Evolutionary conservation across 177 flowering plant species (phyloP).

Genomic region (Vitis hybrid): DNA sequence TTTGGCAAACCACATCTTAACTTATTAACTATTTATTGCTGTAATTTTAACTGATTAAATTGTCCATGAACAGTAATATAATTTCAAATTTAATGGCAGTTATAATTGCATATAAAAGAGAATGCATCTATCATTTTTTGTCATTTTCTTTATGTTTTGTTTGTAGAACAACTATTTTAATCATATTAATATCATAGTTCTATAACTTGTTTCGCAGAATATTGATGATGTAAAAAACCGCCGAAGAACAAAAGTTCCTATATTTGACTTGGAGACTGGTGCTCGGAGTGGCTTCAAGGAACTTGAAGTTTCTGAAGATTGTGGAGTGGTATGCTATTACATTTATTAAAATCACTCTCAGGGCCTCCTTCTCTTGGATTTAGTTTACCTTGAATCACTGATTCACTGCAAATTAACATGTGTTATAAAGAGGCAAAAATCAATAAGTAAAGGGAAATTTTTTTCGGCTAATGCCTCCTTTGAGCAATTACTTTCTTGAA

Average conservation of each 20-base stretch:
- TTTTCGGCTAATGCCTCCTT: background rate
- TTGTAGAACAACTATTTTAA: background rate
- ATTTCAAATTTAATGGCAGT: no score
- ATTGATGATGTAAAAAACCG: constrained; percentile 75
- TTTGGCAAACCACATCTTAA: no score
- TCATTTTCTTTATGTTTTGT: constrained; percentile 1
- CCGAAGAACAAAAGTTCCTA: constrained; percentile 78
- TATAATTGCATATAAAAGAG: no score
- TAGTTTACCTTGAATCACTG: background rate
- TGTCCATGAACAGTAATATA: no score
- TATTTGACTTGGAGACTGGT: constrained; percentile 92
- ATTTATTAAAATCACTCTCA: background rate
- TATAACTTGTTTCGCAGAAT: constrained; percentile 54
- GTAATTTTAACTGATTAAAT: no score
- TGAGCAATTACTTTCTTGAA: background rate
- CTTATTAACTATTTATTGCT: no score
- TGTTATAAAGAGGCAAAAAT: background rate
- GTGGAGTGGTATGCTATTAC: constrained; percentile 77
- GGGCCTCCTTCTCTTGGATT: background rate
- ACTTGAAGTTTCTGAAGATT: constrained; percentile 93
- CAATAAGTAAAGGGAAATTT: background rate
- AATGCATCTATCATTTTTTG: background rate
- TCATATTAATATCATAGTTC: background rate
- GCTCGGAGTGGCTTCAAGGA: constrained; percentile 85
- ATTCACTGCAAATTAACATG: background rate